These are phyloP conservation scores for Heliamphora pulchella DNA, from an alignment of 179 eudicot species.

Conservation along the genomic window DNA sequence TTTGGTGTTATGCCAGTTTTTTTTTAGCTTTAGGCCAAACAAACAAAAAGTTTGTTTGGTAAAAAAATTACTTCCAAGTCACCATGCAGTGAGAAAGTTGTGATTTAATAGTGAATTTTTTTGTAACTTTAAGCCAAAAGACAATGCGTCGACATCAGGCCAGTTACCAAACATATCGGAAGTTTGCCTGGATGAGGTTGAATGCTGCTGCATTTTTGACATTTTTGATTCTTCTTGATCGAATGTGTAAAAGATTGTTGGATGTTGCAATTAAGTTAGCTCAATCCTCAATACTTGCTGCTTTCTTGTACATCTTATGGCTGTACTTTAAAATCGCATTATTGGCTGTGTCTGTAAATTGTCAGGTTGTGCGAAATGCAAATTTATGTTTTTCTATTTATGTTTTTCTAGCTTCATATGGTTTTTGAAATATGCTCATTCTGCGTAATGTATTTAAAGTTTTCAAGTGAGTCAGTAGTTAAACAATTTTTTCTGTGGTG, in stretches of 20 bases:
- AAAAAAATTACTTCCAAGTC: too few species aligned
- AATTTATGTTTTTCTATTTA: too few species aligned
- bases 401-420: background rate
- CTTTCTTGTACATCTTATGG: background rate
- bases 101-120: too few species aligned
- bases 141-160: too few species aligned
- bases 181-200: background rate
- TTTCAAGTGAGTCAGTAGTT: background rate
- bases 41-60: too few species aligned
- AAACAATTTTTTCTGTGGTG: background rate
- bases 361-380: background rate
- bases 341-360: background rate
- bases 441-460: background rate
- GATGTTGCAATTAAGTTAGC: slow-evolving; percentile 1
- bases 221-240: background rate
- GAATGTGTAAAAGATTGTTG: background rate
- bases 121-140: too few species aligned
- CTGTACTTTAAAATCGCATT: background rate
- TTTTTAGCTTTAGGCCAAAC: too few species aligned
- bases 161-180: too few species aligned
- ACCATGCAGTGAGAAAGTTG: too few species aligned
- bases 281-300: background rate
- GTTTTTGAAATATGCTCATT: background rate
- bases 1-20: too few species aligned
- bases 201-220: background rate